Evolutionary conservation across 1,284 basidiomycete genomes (phyloP).

Genomic region (Limonomyces culmigenus): DNA sequence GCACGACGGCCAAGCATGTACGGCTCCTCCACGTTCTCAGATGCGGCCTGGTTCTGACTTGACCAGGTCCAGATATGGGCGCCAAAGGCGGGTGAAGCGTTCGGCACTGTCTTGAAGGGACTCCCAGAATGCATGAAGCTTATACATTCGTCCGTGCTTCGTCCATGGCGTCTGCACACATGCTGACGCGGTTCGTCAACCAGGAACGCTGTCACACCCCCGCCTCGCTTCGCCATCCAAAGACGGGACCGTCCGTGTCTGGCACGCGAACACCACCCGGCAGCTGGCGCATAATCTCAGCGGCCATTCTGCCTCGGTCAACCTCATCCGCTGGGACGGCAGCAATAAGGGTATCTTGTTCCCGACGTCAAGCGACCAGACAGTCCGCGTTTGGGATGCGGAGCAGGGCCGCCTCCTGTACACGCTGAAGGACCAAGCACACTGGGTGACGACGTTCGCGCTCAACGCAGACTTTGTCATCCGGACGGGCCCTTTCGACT

Average conservation of each 20-base stretch:
- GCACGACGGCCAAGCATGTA: constrained; percentile 72
- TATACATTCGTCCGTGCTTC: constrained; percentile 56
- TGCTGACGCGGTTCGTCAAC: constrained; percentile 1
- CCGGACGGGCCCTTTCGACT: constrained; percentile 90
- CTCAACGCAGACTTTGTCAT: constrained; percentile 92
- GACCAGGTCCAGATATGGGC: constrained; percentile 73
- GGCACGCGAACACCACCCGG: constrained; percentile 58
- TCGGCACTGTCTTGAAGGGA: constrained; percentile 76
- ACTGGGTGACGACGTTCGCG: constrained; percentile 96
- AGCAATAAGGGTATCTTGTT: constrained; percentile 73
- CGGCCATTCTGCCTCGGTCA: constrained; percentile 88
- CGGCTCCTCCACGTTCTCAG: neutral
- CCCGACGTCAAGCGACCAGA: constrained; percentile 88
- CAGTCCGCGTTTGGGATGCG: constrained; percentile 88
- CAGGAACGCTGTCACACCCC: constrained; percentile 59
- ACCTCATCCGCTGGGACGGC: constrained; percentile 93
- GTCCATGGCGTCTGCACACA: neutral
- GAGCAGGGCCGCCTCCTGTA: constrained; percentile 54
- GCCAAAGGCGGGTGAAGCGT: constrained; percentile 70
- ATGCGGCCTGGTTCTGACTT: neutral
- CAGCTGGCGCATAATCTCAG: constrained; percentile 76
- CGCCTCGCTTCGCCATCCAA: constrained; percentile 91
- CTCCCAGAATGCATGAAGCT: constrained; percentile 99
- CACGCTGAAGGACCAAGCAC: constrained; percentile 88
- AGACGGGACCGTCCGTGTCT: constrained; percentile 89